Percentiles rank a stretch among this genome's conserved stretches.
These are phyloP conservation scores for Malassezia sympodialis DNA, from an alignment of 1,284 basidiomycete genomes.

Conservation along the genomic window DNA sequence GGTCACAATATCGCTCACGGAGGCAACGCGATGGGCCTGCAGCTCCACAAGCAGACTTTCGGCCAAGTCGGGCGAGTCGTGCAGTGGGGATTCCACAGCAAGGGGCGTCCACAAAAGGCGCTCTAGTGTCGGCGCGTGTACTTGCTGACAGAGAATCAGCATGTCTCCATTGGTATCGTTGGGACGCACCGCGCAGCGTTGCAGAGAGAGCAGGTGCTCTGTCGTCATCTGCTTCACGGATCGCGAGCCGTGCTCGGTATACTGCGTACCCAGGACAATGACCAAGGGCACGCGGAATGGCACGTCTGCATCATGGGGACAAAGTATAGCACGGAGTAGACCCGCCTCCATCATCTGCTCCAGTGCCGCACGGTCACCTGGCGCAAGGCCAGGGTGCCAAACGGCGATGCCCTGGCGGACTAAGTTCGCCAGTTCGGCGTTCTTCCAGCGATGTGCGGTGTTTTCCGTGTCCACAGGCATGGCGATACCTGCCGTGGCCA, in stretches of 20 bases:
- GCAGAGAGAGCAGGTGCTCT: conserved; percentile 78
- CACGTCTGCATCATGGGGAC: conserved; percentile 76
- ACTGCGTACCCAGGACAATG: conserved; percentile 86
- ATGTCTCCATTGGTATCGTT: conserved; percentile 41
- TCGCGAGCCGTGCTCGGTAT: conserved; percentile 58
- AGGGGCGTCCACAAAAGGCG: conserved; percentile 76
- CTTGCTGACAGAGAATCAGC: conserved; percentile 84
- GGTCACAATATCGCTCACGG: conserved; percentile 62
- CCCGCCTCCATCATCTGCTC: conserved; percentile 75
- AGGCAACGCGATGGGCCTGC: conserved; percentile 30
- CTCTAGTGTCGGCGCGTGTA: conserved; percentile 62
- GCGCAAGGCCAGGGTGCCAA: conserved; percentile 65
- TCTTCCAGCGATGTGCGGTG: conserved; percentile 58
- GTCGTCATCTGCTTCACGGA: conserved; percentile 60
- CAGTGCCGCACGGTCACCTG: conserved; percentile 64
- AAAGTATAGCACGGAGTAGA: conserved; percentile 69
- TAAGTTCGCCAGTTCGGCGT: conserved; percentile 62
- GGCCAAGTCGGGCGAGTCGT: conserved; percentile 49
- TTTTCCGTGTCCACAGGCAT: conserved; percentile 57
- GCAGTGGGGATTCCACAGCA: conserved; percentile 71
- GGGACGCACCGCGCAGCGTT: conserved; percentile 68
- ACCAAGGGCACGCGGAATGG: conserved; percentile 71
- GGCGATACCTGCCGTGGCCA: conserved; percentile 66
- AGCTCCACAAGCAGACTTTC: conserved; percentile 20
- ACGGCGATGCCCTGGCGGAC: conserved; percentile 82